Percentiles rank a stretch among this genome's conserved stretches.
phyloP scores from a whole-genome alignment of 257 asterid species.

The Plantago ovata region DNA sequence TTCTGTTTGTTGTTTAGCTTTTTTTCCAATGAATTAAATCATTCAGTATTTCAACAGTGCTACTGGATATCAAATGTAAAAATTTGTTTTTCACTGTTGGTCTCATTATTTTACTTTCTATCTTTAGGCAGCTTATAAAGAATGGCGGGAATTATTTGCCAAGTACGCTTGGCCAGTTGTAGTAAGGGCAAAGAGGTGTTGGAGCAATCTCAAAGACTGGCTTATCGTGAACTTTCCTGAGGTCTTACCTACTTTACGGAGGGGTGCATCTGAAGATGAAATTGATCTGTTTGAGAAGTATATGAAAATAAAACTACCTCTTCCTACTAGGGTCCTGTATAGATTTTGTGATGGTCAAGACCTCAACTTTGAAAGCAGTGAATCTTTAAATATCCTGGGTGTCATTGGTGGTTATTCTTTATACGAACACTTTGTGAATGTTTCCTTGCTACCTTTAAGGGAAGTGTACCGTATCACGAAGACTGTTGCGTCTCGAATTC shows the following conservation, averaged over 20 bases:
- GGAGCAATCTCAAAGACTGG: slow-evolving; percentile 73
- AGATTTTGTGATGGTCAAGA: slow-evolving; percentile 88
- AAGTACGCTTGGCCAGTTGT: slow-evolving; percentile 90
- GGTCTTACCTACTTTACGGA: slow-evolving; percentile 61
- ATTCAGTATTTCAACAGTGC: slow-evolving; percentile 7
- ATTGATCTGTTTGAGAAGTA: slow-evolving; percentile 50
- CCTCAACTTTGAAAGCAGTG: slow-evolving; percentile 28
- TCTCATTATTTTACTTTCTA: background rate
- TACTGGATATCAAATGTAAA: too few species aligned
- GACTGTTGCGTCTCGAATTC: slow-evolving; percentile 32
- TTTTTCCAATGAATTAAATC: background rate
- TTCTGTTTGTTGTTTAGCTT: background rate
- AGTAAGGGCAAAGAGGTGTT: slow-evolving; percentile 58
- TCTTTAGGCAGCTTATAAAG: slow-evolving; percentile 61
- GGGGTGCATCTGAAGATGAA: slow-evolving; percentile 73
- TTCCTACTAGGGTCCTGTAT: slow-evolving; percentile 78
- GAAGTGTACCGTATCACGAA: slow-evolving; percentile 45
- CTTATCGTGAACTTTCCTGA: slow-evolving; percentile 61
- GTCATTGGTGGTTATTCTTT: slow-evolving; percentile 86
- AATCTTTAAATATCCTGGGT: slow-evolving; percentile 54
- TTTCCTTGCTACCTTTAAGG: slow-evolving; percentile 65
- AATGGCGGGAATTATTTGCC: slow-evolving; percentile 71
- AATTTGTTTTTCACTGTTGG: background rate
- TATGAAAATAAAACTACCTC: slow-evolving; percentile 72
- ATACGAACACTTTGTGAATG: slow-evolving; percentile 69